These are phyloP conservation scores for Nannizziopsis barbatae DNA, from an alignment of 2,329 filamentous ascomycete species.

Conservation along the genomic window DNA sequence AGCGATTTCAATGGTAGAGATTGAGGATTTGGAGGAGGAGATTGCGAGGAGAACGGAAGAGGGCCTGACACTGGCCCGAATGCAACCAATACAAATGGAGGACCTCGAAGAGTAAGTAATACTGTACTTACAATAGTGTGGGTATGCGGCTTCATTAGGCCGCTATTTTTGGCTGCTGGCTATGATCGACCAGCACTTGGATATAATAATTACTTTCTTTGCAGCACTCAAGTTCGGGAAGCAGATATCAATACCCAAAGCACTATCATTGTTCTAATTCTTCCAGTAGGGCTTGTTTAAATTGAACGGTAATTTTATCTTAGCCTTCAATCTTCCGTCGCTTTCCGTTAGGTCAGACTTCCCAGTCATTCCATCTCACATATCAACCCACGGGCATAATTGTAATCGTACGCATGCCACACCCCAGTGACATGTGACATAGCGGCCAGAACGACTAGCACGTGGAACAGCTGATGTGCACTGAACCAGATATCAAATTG, in stretches of 20 bases:
- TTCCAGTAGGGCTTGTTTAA: too few relatives aligned
- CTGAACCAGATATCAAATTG: constrained; percentile 38
- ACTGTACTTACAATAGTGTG: too few relatives aligned
- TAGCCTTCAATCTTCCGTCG: too few relatives aligned
- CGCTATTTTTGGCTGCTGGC: too few relatives aligned
- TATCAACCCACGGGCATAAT: constrained; percentile 44
- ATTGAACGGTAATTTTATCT: too few relatives aligned
- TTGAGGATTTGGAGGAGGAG: constrained; percentile 22
- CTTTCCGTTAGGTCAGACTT: too few relatives aligned
- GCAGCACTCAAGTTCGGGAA: too few relatives aligned
- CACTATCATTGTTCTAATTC: too few relatives aligned
- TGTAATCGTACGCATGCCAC: constrained; percentile 72
- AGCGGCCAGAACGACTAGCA: constrained; percentile 36
- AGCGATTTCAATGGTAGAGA: constrained; percentile 16
- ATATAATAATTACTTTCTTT: too few relatives aligned
- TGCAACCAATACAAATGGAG: constrained; percentile 14
- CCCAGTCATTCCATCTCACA: not conserved
- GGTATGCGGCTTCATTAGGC: too few relatives aligned
- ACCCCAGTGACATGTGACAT: constrained; percentile 55
- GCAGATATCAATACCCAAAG: too few relatives aligned
- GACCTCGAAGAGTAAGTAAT: constrained; percentile 1
- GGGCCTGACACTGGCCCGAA: constrained; percentile 18
- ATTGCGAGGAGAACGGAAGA: constrained; percentile 25
- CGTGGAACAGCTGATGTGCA: constrained; percentile 41
- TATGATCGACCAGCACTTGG: too few relatives aligned